Percentiles rank a stretch among this genome's conserved stretches.
Conservation (phyloP, 2,329 filamentous ascomycete species). For the Penicillium sp. region DNA sequence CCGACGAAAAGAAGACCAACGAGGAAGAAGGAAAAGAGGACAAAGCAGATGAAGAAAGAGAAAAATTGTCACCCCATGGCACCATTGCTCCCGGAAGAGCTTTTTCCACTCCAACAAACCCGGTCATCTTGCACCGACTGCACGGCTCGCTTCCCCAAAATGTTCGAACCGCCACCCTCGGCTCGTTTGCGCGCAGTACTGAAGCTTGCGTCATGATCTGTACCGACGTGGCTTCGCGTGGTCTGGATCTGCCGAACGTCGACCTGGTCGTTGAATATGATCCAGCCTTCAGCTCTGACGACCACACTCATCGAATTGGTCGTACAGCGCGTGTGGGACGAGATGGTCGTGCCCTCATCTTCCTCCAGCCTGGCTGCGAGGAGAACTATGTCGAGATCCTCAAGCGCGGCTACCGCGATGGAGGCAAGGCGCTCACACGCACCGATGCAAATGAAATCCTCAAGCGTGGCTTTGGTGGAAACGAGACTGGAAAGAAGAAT, state of each 20-base stretch:
- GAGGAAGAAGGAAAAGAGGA: constrained; percentile 26
- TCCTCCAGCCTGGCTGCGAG: constrained; percentile 85
- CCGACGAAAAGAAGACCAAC: no score
- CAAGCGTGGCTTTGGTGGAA: constrained; percentile 61
- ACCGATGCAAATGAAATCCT: constrained; percentile 66
- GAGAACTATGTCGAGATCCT: constrained; percentile 84
- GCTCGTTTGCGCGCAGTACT: constrained; percentile 70
- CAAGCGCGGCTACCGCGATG: constrained; percentile 66
- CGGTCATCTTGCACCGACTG: constrained; percentile 77
- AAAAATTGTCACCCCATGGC: constrained; percentile 38
- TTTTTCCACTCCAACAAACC: constrained; percentile 73
- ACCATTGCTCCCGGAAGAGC: constrained; percentile 62
- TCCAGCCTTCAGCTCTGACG: constrained; percentile 86
- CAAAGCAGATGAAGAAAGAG: constrained; percentile 25
- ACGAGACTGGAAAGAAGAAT: constrained; percentile 46
- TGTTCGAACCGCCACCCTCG: constrained; percentile 80
- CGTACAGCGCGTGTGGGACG: constrained; percentile 91
- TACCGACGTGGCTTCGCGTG: constrained; percentile 92
- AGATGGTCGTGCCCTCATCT: constrained; percentile 81
- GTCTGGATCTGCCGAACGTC: constrained; percentile 91
- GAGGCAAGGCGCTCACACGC: constrained; percentile 62
- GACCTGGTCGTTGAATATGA: constrained; percentile 96
- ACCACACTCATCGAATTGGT: constrained; percentile 92
- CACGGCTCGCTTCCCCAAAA: constrained; percentile 90
- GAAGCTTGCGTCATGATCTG: constrained; percentile 82